Base-by-base conservation (phyloP, 2,329 filamentous ascomycete genomes). In the Stromatinia cepivora region DNA sequence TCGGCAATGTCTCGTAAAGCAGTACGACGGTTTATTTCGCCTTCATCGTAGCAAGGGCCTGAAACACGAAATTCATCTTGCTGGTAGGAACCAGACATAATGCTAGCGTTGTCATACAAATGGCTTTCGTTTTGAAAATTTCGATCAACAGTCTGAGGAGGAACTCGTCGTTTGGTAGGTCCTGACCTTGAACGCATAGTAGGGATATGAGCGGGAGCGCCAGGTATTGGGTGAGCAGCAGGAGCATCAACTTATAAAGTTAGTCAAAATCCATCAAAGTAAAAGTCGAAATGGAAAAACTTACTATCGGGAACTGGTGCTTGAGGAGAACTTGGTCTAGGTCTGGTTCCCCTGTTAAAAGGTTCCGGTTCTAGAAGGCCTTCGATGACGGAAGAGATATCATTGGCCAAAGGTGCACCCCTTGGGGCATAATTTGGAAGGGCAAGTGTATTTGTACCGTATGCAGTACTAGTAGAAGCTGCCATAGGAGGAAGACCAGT, bases 71-170 rank as follows among this genome's bases (percentile, higher is more conserved):
- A 75, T 45, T 56, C 36, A n/a, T 63, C 56, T n/a, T 67, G 54
- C 20, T 61, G 39, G 42, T 61, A 61, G 15, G 66, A 66, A 74
- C 62, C 78, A 71, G 68, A 75, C 71, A 66, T 73, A 36, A 83
- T 68, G n/a, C 72, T 72, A 39, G 80, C 79, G 45, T 77, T 70
- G 2, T 72, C 66, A 71, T 78, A 83, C 8, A 83, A 58, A 25
- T 70, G 70, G 62, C 77, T 80, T 66, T 82, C 81, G 15, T 78
- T 75, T 15, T 70, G 73, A 71, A 79, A 83, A 69, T 78, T 80
- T 45, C 69, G 64, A 22, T 76, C 67, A 1, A 53, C 25, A 58
- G 22, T 34, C 11, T 3, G 61, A 25, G 28, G 25, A 25, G 64
- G 22, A 45, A 66, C 39, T 54, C 66, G 57, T 54, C 48, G 66